Percentiles rank a stretch among this genome's conserved stretches.
phyloP scores from a whole-genome alignment of 371 early-diverging fungal species.

The Choanephora cucurbitarum region DNA sequence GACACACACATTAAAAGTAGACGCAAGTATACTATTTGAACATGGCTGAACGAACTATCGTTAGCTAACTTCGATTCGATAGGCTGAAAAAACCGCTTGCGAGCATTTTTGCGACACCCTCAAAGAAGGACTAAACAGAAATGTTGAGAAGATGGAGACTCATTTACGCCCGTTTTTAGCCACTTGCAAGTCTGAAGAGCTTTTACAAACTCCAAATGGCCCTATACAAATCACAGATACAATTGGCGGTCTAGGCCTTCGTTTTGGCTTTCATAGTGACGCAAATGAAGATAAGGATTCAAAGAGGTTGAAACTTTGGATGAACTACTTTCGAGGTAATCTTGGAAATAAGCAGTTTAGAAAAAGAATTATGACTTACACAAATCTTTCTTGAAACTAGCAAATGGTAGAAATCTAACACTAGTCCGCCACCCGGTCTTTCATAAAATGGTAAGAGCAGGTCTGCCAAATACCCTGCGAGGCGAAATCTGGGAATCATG shows the following conservation, averaged over 20 bases:
- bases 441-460: slow-evolving; percentile 84
- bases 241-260: slow-evolving; percentile 75
- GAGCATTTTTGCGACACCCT: slow-evolving; percentile 52
- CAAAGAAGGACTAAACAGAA: slow-evolving; percentile 50
- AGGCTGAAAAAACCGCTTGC: slow-evolving; percentile 25
- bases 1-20: slow-evolving; percentile 49
- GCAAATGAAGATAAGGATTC: slow-evolving; percentile 70
- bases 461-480: slow-evolving; percentile 87
- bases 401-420: slow-evolving; percentile 91
- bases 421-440: slow-evolving; percentile 78
- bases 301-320: slow-evolving; percentile 76
- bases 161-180: slow-evolving; percentile 73
- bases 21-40: slow-evolving; percentile 23
- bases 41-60: neutral
- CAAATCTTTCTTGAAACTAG: too few species aligned
- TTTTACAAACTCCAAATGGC: slow-evolving; percentile 55
- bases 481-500: slow-evolving; percentile 98
- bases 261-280: slow-evolving; percentile 88
- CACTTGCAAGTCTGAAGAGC: slow-evolving; percentile 75
- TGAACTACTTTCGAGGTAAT: slow-evolving; percentile 68
- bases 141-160: slow-evolving; percentile 71
- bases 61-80: neutral
- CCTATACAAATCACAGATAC: slow-evolving; percentile 17
- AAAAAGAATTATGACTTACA: too few species aligned
- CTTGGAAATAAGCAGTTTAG: too few species aligned